phyloP scores from a whole-genome alignment of 1,139 yeast species.

The Nakaseomyces sp. region DNA sequence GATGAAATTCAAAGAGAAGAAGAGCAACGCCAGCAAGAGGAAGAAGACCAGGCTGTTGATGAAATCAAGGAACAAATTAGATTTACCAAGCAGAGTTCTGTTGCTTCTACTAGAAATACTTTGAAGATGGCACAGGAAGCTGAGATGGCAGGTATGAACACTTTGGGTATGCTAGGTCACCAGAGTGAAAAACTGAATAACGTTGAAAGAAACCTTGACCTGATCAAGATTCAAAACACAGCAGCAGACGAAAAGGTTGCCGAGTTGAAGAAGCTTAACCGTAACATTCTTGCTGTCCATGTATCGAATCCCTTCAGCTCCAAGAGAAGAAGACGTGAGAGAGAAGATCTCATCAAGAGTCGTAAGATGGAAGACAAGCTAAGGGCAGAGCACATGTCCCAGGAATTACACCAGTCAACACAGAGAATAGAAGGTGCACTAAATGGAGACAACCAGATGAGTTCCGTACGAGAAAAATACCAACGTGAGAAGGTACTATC shows the following conservation, averaged over 20 bases:
- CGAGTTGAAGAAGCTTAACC: conserved; percentile 69
- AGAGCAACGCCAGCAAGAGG: conserved; percentile 43
- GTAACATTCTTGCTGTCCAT: conserved; percentile 78
- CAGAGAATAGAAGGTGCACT: conserved; percentile 40
- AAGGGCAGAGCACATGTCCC: conserved; percentile 37
- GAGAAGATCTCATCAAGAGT: conserved; percentile 62
- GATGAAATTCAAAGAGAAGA: conserved; percentile 35
- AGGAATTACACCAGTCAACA: conserved; percentile 39
- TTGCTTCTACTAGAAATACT: conserved; percentile 79
- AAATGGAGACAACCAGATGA: conserved; percentile 28
- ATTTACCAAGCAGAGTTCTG: conserved; percentile 80
- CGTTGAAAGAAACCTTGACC: conserved; percentile 67
- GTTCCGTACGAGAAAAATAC: conserved; percentile 30
- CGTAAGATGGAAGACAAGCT: conserved; percentile 54
- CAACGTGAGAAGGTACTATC: conserved; percentile 33
- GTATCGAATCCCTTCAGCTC: conserved; percentile 81
- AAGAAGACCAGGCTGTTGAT: conserved; percentile 84
- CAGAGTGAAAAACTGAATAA: conserved; percentile 80
- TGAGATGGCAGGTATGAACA: conserved; percentile 80
- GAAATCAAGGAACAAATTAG: conserved; percentile 77
- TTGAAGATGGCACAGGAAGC: conserved; percentile 86
- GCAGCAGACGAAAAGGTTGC: conserved; percentile 78
- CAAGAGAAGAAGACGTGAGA: conserved; percentile 63
- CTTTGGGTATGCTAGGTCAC: conserved; percentile 85
- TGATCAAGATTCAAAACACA: conserved; percentile 74